Conservation (phyloP, 1,139 yeast species). For the Hansenula anomala region DNA sequence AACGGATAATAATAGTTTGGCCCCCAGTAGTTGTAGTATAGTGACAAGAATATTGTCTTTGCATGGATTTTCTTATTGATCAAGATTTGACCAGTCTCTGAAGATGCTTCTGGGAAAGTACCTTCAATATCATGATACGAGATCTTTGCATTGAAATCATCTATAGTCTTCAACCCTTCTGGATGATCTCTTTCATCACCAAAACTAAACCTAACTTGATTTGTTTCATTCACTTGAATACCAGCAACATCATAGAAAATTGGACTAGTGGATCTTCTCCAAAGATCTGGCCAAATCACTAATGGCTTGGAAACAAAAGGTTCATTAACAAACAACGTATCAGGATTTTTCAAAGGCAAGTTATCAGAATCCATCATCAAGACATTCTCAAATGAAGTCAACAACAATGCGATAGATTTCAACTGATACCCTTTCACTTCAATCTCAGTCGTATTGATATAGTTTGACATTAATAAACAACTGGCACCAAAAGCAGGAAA, state of each 20-base stretch:
- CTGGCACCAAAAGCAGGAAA: conserved; percentile 48
- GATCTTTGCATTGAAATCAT: conserved; percentile 26
- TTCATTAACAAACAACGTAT: conserved; percentile 43
- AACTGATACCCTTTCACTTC: conserved; percentile 50
- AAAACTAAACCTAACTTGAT: conserved; percentile 23
- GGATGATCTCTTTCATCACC: conserved; percentile 19
- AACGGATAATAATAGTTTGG: conserved; percentile 75
- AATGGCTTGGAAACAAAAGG: conserved; percentile 53
- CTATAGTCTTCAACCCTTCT: conserved; percentile 13
- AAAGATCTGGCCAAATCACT: conserved; percentile 77
- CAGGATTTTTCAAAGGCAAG: conserved; percentile 54
- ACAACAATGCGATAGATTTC: conserved; percentile 55
- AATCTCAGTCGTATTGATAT: conserved; percentile 29
- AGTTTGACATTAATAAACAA: conserved; percentile 44
- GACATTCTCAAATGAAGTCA: conserved; percentile 68
- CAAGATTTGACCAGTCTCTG: conserved; percentile 80
- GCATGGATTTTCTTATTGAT: conserved; percentile 63
- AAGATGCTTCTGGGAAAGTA: conserved; percentile 73
- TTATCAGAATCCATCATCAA: conserved; percentile 73
- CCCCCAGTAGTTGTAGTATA: conserved; percentile 77
- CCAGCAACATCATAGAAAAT: conserved; percentile 60
- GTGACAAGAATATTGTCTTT: conserved; percentile 57
- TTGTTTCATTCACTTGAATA: conserved; percentile 31
- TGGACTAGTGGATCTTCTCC: conserved; percentile 71
- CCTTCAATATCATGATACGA: conserved; percentile 68